Evolutionary conservation across 139 green algal species (phyloP).

Genomic region (Monoraphidium neglectum): DNA sequence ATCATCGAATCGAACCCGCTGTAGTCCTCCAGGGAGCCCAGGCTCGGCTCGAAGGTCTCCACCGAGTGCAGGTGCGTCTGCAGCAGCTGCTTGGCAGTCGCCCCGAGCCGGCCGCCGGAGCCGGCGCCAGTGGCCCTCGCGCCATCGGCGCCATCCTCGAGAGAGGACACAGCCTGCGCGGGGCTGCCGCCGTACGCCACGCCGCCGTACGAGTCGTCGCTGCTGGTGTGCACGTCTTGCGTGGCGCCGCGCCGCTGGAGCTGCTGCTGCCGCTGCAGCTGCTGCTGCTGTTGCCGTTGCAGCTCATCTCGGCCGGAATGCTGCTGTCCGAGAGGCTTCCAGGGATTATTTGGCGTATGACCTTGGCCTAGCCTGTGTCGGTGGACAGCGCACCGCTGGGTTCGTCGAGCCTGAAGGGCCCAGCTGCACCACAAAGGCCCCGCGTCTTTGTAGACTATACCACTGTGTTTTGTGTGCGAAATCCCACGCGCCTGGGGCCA

Average conservation of each 20-base stretch:
- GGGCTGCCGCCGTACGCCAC: not conserved
- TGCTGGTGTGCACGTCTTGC: not conserved
- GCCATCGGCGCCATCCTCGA: not conserved
- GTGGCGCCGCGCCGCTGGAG: not conserved
- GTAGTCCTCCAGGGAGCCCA: not conserved
- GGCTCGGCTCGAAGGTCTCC: constrained; percentile 26
- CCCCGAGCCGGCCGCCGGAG: not conserved
- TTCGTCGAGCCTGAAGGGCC: too few species aligned
- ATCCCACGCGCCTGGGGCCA: too few species aligned
- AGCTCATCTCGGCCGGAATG: not conserved
- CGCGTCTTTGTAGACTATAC: too few species aligned
- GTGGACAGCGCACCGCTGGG: too few species aligned
- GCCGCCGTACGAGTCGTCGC: not conserved
- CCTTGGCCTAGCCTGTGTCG: too few species aligned
- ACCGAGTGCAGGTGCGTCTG: constrained; percentile 39
- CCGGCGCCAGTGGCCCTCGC: not conserved
- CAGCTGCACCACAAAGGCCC: too few species aligned
- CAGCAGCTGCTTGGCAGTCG: constrained; percentile 33
- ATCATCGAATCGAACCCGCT: not conserved
- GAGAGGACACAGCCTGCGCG: not conserved
- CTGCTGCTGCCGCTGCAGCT: constrained; percentile 10
- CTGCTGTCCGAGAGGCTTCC: not conserved
- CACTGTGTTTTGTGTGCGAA: too few species aligned
- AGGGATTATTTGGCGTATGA: too few species aligned
- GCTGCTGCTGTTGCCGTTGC: not conserved